A percentile compares a stretch with the other conserved stretches of the same genome.
Evolutionary conservation across 768 basidiomycete genomes (phyloP).

Genomic region (Hygrophoropsis aurantiaca): DNA sequence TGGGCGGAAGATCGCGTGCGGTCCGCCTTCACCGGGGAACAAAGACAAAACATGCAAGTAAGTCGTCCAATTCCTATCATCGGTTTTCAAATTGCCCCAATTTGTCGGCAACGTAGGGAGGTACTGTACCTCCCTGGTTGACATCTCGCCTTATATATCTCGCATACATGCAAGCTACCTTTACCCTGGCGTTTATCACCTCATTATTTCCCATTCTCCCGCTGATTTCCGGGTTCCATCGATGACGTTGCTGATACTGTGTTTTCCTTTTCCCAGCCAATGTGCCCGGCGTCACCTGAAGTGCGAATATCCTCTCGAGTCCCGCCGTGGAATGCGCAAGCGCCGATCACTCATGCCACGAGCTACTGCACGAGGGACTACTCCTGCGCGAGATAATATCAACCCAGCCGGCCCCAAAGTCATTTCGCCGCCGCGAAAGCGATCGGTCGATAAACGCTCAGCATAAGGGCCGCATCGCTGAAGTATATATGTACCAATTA

Average conservation of each 20-base stretch:
- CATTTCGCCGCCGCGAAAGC: constrained; percentile 22
- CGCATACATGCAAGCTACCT: not conserved
- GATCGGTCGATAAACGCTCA: constrained; percentile 21
- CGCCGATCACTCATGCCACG: constrained; percentile 36
- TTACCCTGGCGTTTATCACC: constrained; percentile 22
- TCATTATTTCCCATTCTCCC: constrained; percentile 6
- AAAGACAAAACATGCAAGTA: constrained; percentile 66
- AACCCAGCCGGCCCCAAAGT: constrained; percentile 23
- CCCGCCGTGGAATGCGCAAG: constrained; percentile 64
- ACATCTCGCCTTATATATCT: constrained; percentile 5
- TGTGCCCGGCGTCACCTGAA: constrained; percentile 67
- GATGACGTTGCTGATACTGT: constrained; percentile 4
- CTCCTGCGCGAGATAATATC: constrained; percentile 11
- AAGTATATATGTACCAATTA: not conserved
- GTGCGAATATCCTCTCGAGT: constrained; percentile 72
- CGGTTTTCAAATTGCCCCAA: not conserved
- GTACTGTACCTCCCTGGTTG: not conserved
- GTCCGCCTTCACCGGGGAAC: constrained; percentile 53
- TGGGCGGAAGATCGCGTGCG: constrained; percentile 69
- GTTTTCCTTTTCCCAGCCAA: constrained; percentile 48
- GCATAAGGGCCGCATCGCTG: not conserved
- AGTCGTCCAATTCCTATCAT: constrained; percentile 28
- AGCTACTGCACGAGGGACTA: constrained; percentile 4
- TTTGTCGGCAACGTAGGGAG: not conserved
- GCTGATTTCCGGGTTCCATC: constrained; percentile 26